Evolutionary conservation across 1,139 yeast genomes (phyloP).

Genomic region (Debaryomyces nepalensis): DNA sequence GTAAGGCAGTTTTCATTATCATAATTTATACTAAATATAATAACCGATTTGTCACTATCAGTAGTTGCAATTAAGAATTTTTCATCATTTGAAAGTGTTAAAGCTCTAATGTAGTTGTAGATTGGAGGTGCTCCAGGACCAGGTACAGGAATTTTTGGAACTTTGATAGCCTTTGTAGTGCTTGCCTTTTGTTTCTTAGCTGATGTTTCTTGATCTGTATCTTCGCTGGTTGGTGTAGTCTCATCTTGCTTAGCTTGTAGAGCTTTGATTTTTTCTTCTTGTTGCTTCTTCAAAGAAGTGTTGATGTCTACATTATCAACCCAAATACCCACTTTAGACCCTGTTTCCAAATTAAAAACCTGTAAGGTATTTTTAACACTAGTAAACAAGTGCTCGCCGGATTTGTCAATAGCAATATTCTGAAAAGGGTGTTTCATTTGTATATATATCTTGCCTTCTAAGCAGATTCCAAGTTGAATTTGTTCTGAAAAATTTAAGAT

Average conservation of each 20-base stretch:
- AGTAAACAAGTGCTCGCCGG: slow-evolving; percentile 54
- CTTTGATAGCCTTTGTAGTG: slow-evolving; percentile 34
- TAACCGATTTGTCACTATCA: slow-evolving; percentile 81
- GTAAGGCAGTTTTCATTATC: slow-evolving; percentile 41
- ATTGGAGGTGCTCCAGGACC: slow-evolving; percentile 72
- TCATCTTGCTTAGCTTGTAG: slow-evolving; percentile 27
- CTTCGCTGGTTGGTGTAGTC: slow-evolving; percentile 12
- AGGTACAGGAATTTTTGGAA: slow-evolving; percentile 62
- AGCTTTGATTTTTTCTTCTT: slow-evolving; percentile 41
- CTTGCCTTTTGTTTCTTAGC: slow-evolving; percentile 37
- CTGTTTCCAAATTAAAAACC: slow-evolving; percentile 45
- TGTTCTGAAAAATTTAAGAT: slow-evolving; percentile 10
- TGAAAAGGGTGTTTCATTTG: slow-evolving; percentile 74
- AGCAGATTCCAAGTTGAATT: slow-evolving; percentile 13
- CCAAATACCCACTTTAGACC: slow-evolving; percentile 57
- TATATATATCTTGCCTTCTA: not conserved
- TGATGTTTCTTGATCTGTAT: slow-evolving; percentile 21
- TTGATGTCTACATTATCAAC: slow-evolving; percentile 54
- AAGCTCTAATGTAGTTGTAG: slow-evolving; percentile 66
- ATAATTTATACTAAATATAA: slow-evolving; percentile 57
- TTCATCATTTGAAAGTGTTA: slow-evolving; percentile 55
- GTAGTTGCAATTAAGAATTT: slow-evolving; percentile 67
- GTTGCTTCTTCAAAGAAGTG: slow-evolving; percentile 49
- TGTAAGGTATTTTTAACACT: slow-evolving; percentile 61
- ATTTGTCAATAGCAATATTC: slow-evolving; percentile 46